Conservation (phyloP, 148 eudicot genomes). For the Agrostemma githago region DNA sequence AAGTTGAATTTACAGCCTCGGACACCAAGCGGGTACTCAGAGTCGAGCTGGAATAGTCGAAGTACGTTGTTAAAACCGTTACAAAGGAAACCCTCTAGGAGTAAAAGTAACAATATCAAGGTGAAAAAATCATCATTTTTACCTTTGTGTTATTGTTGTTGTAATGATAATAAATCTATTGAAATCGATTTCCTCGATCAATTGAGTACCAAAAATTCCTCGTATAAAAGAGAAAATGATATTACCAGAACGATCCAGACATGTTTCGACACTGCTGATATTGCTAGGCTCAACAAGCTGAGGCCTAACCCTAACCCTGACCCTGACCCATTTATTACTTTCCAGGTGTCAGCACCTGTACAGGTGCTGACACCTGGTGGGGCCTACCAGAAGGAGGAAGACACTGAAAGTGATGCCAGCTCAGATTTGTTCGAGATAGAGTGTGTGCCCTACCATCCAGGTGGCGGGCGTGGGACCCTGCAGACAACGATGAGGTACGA, state of each 20-base stretch:
- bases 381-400: slow-evolving; percentile 27
- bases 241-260: slow-evolving; percentile 11
- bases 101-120: slow-evolving; percentile 19
- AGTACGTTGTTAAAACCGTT: slow-evolving; percentile 34
- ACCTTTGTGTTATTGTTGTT: slow-evolving; percentile 39
- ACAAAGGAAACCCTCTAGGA: slow-evolving; percentile 24
- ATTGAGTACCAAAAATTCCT: not conserved
- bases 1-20: slow-evolving; percentile 21
- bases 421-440: slow-evolving; percentile 70
- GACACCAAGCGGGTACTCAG: slow-evolving; percentile 55
- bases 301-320: not conserved
- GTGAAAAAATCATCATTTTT: slow-evolving; percentile 40
- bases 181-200: slow-evolving; percentile 26
- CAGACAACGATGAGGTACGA: slow-evolving; percentile 40
- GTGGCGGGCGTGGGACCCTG: slow-evolving; percentile 29
- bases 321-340: slow-evolving; percentile 7
- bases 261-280: slow-evolving; percentile 19
- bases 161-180: slow-evolving; percentile 38
- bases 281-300: slow-evolving; percentile 12
- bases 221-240: not conserved
- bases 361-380: not conserved
- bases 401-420: slow-evolving; percentile 52
- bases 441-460: slow-evolving; percentile 38
- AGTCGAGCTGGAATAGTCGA: slow-evolving; percentile 66
- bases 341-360: not conserved